Base-by-base conservation (phyloP, 2,329 filamentous ascomycete genomes). In the Orbilia oligospora region DNA sequence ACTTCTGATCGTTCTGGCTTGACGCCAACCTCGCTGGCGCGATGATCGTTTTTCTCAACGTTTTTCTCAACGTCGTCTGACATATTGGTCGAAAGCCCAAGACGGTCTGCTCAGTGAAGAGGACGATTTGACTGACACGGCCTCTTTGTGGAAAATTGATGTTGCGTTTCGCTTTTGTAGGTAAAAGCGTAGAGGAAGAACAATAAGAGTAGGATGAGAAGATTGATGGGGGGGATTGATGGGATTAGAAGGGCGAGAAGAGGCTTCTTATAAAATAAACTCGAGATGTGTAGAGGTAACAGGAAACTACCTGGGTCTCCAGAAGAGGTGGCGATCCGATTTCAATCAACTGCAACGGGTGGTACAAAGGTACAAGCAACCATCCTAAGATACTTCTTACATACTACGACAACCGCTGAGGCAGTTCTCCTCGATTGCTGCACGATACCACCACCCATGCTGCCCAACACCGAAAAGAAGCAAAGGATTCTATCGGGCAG, bases 11-110 rank as follows among this genome's bases (percentile, higher is more conserved):
- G 49, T 20, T 77, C 73, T 22, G 73, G 73, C 18, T 77, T 77
- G 49, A 76, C 66, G 33, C 67, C 73, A 38, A 49, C 24, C 41
- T 63, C 73, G 73, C 73, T 77, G 30, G 67, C 73, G 67, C 73
- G 73, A 65, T 71, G 67, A 12, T 77, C 61, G 61, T 71, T 77
- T 46, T 77, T 77, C 61, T 77, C 73, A 44, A 71, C 61, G 61
- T 71, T 77, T 46, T 77, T 77, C 61, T 77, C 73, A 44, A 71
- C 61, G 61, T 77, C 73, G 73, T 76, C 72, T 8, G 71, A 77
- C 73, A 77, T 77, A 16, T 51, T 77, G 27, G 20, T 46, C 24
- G 36, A 56, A 67, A 38, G 27, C n/a, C 22, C 65, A 27, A 68
- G 41, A 18, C 49, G 12, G 24, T 66, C 58, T 48, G 20, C 41